Base-by-base conservation (phyloP, 163 green algal species). In the Scenedesmus sp. region DNA sequence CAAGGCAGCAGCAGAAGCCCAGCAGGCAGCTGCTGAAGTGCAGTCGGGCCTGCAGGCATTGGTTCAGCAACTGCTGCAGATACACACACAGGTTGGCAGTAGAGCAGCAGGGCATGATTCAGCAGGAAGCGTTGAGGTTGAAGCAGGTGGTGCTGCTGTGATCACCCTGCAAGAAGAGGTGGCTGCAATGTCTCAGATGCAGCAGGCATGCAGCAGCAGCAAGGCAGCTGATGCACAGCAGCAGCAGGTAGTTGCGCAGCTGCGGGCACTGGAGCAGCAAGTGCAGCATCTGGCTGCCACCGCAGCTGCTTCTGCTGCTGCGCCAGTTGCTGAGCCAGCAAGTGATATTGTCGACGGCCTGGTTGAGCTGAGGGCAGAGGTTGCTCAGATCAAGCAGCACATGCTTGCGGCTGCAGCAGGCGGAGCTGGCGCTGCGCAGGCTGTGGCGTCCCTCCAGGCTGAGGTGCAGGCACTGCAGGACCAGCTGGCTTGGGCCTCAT, bases 201-300 rank as follows among this genome's bases (percentile, higher is more conserved):
- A 89, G 53, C 65, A 40, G 26, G 30, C 65, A 40, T 61, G 80
- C 80, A 86, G 37, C 44, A 65, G 80, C 30, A 59, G n/a, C 44
- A 86, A 18, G 1, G 18, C 80, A 61, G 30, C 12, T 43, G 80
- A 46, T 86, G 80, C 44, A 24, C 40, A 24, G 43, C 46, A 61
- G 80, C 20, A 43, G 80, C 61, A 68, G 65, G 26, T 90, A 16
- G 15, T 30, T 12, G n/a, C 44, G 26, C 44, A 49, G 22, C 16
- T 86, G 46, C 44, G 44, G 78, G 35, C 30, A 15, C 42, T 84
- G 4, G 43, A 90, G 85, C 26, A 90, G 68, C 85, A 90, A 43
- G 24, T 83, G 30, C 68, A 85, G 43, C 61, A 83, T 42, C 4
- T 83, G 22, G 30, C 20, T 4, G 73, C 3, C 1, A 35, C 18